Conservation (phyloP, 495 filamentous ascomycete genomes). For the Penicillium cinerascens region DNA sequence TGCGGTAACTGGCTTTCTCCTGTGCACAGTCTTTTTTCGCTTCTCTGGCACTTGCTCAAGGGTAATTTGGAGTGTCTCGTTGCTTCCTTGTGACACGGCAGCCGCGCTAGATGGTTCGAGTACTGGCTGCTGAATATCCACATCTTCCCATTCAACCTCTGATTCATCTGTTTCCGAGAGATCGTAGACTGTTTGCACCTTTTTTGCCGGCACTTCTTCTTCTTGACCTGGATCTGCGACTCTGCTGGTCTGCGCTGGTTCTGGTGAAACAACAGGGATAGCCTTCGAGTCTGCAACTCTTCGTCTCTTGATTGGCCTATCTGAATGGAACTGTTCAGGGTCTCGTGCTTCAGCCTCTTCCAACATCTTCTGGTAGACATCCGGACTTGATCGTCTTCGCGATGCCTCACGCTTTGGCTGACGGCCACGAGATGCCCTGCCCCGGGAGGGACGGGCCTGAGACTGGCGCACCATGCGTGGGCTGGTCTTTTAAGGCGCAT, state of each 20-base stretch:
- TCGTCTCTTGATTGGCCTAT: conserved; percentile 44
- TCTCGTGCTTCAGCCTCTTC: conserved; percentile 54
- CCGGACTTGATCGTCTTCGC: conserved; percentile 37
- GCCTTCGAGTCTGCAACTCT: conserved; percentile 32
- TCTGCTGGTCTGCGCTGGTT: conserved; percentile 5
- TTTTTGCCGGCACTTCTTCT: conserved; percentile 14
- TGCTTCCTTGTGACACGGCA: conserved; percentile 16
- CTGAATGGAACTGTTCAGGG: conserved; percentile 26
- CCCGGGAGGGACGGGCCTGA: conserved; percentile 13
- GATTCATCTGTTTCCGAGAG: conserved; percentile 50
- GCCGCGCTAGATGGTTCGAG: conserved; percentile 25
- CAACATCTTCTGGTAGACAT: conserved; percentile 67
- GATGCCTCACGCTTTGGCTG: conserved; percentile 7
- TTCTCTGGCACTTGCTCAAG: conserved; percentile 46
- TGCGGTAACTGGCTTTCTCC: conserved; percentile 60
- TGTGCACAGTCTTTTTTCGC: conserved; percentile 29
- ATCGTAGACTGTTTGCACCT: conserved; percentile 44
- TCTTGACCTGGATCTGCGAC: conserved; percentile 2
- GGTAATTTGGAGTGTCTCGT: conserved; percentile 53
- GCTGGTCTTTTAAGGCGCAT: not conserved
- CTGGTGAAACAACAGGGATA: conserved; percentile 9
- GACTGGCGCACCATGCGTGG: conserved; percentile 24
- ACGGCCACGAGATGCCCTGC: conserved; percentile 13
- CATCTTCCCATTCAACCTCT: conserved; percentile 71
- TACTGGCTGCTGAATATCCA: conserved; percentile 48